Base-by-base conservation (phyloP, 176 grass and related monocot species). In the Themeda triandra region DNA sequence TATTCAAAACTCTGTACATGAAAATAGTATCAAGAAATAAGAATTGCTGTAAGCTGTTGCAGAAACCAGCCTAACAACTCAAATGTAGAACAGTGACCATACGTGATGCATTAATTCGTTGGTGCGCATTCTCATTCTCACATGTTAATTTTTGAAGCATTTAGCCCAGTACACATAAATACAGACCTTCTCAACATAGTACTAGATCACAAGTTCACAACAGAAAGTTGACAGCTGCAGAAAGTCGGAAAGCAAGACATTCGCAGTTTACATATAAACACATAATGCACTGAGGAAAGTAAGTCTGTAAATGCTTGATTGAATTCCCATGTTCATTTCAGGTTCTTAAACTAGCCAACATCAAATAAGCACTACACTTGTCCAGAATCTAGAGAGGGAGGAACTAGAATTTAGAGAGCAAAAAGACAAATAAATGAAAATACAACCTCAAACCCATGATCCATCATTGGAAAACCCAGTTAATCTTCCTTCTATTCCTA, bases 381-480 rank as follows among this genome's bases (percentile, higher is more conserved):
- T 60, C 42, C 21, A 74, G 35, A 81, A 19, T 31, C 60, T 63
- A 36, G 4, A 77, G 44, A 46, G 40, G 8, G 5, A 49, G 28
- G 44, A 51, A 51, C 46, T 51, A 31, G 15, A 74, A 19, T 31
- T 75, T 48, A 29, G 3, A 73, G 27, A 29, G 3, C 27, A 65
- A 27, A 53, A 53, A 21, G 18, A 60, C 33, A 87, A 77, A 27
- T 59, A 58, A 87, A 87, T 8, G 31, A 32, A 62, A 84, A 65
- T 58, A 80, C 30, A 32, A 15, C 41, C 66, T 45, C 70, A 87
- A 87, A 60, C 70, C 76, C 42, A 73, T 40, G 76, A 80, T 73
- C 78, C 80, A 33, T 88, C 86, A 83, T 65, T 83, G 80, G 64
- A 82, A 87, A 87, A 81, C 69, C 78, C 78, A 66, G 33, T 85